phyloP scores from a whole-genome alignment of 257 asterid genomes.

The Penstemon davidsonii region DNA sequence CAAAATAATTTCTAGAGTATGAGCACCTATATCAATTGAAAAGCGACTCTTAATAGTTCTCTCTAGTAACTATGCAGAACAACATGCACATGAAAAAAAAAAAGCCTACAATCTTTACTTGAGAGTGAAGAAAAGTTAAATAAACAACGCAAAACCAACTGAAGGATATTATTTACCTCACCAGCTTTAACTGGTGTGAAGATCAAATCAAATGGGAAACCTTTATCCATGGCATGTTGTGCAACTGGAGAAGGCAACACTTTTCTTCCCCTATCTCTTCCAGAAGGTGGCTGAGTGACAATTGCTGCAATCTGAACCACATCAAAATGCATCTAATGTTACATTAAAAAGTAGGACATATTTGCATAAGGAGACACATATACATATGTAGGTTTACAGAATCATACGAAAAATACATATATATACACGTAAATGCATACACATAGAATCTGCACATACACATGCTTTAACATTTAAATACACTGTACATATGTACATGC shows the following conservation, averaged over 20 bases:
- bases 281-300: slow-evolving; percentile 90
- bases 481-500: no score
- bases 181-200: slow-evolving; percentile 83
- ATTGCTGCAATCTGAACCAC: slow-evolving; percentile 72
- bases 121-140: not conserved
- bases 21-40: not conserved
- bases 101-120: not conserved
- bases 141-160: not conserved
- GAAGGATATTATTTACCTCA: slow-evolving; percentile 49
- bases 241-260: slow-evolving; percentile 93
- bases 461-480: no score
- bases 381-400: no score
- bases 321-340: slow-evolving; percentile 23
- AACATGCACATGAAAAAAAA: slow-evolving; percentile 2
- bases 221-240: slow-evolving; percentile 75
- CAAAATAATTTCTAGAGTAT: not conserved
- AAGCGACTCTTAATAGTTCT: not conserved
- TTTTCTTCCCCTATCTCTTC: slow-evolving; percentile 91
- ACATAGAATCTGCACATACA: no score
- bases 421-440: no score
- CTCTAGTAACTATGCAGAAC: not conserved
- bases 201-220: slow-evolving; percentile 72
- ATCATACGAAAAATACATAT: no score
- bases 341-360: not conserved
- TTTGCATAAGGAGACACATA: no score